Base-by-base conservation (phyloP, 2,329 filamentous ascomycete species). In the Chaetomium sp. region DNA sequence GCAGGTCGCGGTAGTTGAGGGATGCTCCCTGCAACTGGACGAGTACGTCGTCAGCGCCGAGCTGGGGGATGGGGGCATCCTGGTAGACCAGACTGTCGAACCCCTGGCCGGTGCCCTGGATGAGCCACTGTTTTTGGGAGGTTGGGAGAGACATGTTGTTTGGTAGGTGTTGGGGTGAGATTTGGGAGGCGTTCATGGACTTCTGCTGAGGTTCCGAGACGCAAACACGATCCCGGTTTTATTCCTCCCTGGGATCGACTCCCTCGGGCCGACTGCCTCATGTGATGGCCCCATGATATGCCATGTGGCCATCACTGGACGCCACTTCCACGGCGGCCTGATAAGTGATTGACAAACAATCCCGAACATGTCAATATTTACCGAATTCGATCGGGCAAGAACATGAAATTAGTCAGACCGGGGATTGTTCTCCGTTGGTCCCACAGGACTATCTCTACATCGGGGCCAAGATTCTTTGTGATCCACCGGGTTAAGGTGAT, bases 21-120 rank as follows among this genome's bases (percentile, higher is more conserved):
- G 82, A 82, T 6, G 79, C 83, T 16, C 79, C 82, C 58, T 79
- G 77, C 29, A 85, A 80, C 75, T 89, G 90, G 70, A 93, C 86
- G 38, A 93, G 81, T 6, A 92, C 89, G 29, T 93, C 87, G 67
- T 85, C 84, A 62, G 92, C 89, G 55, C 89, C 89, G 1, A 89
- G 73, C 68, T 85, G 77, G 16, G 88, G 87, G 2, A 91, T 72
- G 0, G 81, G 71, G 0, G 77, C 77, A 69, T 86, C 81, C 65
- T 82, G 77, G 70, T 85, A 83, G 70, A 81, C 76, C 47, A 92
- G 80, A 50, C 79, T 80, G 55, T 90, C 85, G 71, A 91, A 89
- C 70, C 80, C 85, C 59, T 80, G 82, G 49, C 81, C 74, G 2
- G 69, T 78, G 68, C 81, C 81, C 38, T 78, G 76, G 51, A 90